Base-by-base conservation (phyloP, 2,329 filamentous ascomycete genomes). In the Chaetomium globosum region DNA sequence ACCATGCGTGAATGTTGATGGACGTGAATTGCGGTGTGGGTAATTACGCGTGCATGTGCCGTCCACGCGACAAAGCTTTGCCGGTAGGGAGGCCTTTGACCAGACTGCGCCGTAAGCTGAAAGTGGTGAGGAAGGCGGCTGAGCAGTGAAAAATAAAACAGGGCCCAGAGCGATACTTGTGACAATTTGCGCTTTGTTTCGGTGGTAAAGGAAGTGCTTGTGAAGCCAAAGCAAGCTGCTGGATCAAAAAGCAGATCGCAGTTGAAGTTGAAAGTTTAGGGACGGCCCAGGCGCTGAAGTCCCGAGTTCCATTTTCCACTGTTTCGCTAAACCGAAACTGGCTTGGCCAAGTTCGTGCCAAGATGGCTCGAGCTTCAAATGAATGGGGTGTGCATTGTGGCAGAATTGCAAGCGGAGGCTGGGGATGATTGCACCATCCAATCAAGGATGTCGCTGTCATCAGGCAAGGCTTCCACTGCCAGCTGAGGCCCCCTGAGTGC, bases 51-150 rank as follows among this genome's bases (percentile, higher is more conserved):
- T 70, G 69, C 69, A 69, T 74, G 71, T 69, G 69, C 74, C 71
- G 72, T 75, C 73, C 77, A 81, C 80, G 80, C 80, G 79, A 81
- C 71, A 70, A 61, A 58, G 63, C 54, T 64, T 64, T 68, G 66
- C 60, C 66, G 67, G 64, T 54, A 63, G 63, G 63, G 62, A 64
- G 54, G 53, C 49, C 26, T 63, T 55, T 55, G 13, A 60, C 57
- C 26, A 52, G 56, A 63, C 61, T 68, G 69, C 64, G 66, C 67
- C 67, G 61, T 55, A 39, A 39, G 54, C 56, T 48, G 56, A 51
- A 59, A 31, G 64, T 54, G 36, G 59, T 31, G 55, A 51, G 21
- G 26, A 28, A 51, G 31, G 49, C 21, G 26, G 43, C 36, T 48
- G 30, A n/a, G 43, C 9, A n/a, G 48, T 31, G 53, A n/a, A 28